Conservation (phyloP, 1,139 yeast species). For the Geotrichum histeridarum region DNA sequence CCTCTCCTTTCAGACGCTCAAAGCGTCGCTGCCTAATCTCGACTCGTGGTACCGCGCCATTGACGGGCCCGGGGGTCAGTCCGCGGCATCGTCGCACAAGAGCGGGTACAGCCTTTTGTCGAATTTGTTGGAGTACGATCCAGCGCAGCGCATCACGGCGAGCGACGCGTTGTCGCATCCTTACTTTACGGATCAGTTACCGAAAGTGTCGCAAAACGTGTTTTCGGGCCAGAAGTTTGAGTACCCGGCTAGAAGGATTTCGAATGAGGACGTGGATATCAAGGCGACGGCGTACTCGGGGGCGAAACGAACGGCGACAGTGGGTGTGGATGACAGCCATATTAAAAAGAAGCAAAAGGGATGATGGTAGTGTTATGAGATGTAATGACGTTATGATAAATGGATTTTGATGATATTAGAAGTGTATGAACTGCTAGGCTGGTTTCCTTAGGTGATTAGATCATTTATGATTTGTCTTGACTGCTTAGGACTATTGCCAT, state of each 20-base stretch:
- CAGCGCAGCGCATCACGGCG: constrained; percentile 72
- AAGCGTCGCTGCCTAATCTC: constrained; percentile 61
- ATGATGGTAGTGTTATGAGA: background rate
- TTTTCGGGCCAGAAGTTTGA: constrained; percentile 34
- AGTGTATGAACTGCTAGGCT: background rate
- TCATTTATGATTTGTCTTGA: too few species aligned
- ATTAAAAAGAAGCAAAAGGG: constrained; percentile 4
- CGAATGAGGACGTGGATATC: constrained; percentile 39
- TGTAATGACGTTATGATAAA: background rate
- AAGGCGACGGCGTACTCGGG: constrained; percentile 27
- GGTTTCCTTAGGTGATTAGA: background rate
- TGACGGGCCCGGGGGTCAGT: constrained; percentile 47
- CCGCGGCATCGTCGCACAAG: constrained; percentile 30
- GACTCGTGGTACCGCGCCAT: constrained; percentile 70
- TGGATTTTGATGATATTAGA: background rate
- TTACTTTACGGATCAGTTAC: constrained; percentile 58
- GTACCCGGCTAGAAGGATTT: constrained; percentile 41
- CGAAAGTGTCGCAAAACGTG: constrained; percentile 58
- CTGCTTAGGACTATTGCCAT: too few species aligned
- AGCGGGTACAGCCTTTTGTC: constrained; percentile 62
- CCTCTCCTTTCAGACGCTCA: constrained; percentile 58
- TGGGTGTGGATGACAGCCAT: background rate
- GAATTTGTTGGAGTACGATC: constrained; percentile 73
- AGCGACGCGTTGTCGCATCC: constrained; percentile 67
- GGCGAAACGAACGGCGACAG: constrained; percentile 2